Percentiles rank a stretch among this genome's conserved stretches.
These are phyloP conservation scores for Crithidia fasciculata DNA, from an alignment of 208 protist genomes.

Conservation along the genomic window DNA sequence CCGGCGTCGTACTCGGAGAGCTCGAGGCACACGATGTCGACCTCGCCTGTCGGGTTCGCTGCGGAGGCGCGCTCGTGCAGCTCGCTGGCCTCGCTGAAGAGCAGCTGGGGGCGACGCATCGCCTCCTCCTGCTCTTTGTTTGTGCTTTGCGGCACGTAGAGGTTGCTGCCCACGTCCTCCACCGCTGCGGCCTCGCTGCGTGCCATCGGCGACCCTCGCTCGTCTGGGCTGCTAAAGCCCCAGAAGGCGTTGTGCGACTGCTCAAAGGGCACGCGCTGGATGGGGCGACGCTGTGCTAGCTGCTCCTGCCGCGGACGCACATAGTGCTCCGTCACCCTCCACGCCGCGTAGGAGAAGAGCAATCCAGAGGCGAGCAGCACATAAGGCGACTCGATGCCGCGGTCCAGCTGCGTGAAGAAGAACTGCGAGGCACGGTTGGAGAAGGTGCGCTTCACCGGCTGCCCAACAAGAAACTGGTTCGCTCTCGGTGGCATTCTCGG, in stretches of 20 bases:
- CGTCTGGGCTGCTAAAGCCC: slow-evolving; percentile 45
- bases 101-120: slow-evolving; percentile 72
- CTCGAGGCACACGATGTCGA: slow-evolving; percentile 81
- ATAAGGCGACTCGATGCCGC: slow-evolving; percentile 75
- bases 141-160: slow-evolving; percentile 42
- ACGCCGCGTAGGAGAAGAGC: slow-evolving; percentile 60
- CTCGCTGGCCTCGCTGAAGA: slow-evolving; percentile 79
- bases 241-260: slow-evolving; percentile 81
- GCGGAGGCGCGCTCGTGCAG: slow-evolving; percentile 37
- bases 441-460: slow-evolving; percentile 43
- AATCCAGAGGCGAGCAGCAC: slow-evolving; percentile 57
- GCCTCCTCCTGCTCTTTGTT: slow-evolving; percentile 54
- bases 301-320: slow-evolving; percentile 55
- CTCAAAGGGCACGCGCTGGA: slow-evolving; percentile 69
- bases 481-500: slow-evolving; percentile 20
- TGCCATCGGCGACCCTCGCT: not conserved
- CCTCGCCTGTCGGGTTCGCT: slow-evolving; percentile 37
- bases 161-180: slow-evolving; percentile 27
- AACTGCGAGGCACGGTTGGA: slow-evolving; percentile 70
- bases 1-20: slow-evolving; percentile 78
- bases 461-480: slow-evolving; percentile 37
- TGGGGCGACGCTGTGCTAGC: slow-evolving; percentile 43
- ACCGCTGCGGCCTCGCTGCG: slow-evolving; percentile 2
- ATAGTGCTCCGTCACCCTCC: slow-evolving; percentile 65
- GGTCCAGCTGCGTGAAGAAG: slow-evolving; percentile 88